phyloP scores from a whole-genome alignment of 257 asterid genomes.

The Apocynum venetum region DNA sequence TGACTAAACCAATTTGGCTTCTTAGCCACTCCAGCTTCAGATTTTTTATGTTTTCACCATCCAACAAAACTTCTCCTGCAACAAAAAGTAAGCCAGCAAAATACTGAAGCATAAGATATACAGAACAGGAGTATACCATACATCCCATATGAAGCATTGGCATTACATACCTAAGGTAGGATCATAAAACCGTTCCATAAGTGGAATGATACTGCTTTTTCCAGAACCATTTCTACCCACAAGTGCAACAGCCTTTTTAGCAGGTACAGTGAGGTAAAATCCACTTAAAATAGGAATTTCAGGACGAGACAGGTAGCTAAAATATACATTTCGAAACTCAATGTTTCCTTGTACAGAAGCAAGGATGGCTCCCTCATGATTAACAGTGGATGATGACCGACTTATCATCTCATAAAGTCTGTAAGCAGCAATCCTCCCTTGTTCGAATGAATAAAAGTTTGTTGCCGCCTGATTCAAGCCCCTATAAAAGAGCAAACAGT shows the following conservation, averaged over 20 bases:
- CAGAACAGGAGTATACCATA: neutral
- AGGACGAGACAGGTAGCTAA: constrained; percentile 97
- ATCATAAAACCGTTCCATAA: constrained; percentile 98
- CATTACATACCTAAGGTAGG: constrained; percentile 79
- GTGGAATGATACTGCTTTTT: constrained; percentile 98
- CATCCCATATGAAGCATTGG: neutral
- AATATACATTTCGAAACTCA: constrained; percentile 97
- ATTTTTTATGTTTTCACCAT: constrained; percentile 96
- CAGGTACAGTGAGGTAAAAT: constrained; percentile 94
- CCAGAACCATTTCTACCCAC: constrained; percentile 99
- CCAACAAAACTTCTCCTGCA: constrained; percentile 98
- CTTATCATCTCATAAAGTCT: constrained; percentile 96
- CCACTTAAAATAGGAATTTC: constrained; percentile 99
- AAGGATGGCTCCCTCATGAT: constrained; percentile 82
- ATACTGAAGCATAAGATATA: neutral
- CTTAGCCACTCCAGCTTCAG: constrained; percentile 97
- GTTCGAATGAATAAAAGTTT: constrained; percentile 94
- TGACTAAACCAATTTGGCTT: constrained; percentile 95
- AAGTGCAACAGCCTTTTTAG: constrained; percentile 97
- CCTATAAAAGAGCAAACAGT: constrained; percentile 37
- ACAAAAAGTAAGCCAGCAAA: neutral
- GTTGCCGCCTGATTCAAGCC: constrained; percentile 99
- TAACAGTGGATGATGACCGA: constrained; percentile 75
- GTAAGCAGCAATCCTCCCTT: constrained; percentile 99
- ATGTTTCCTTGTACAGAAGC: constrained; percentile 92